These are phyloP conservation scores for Mortierella sp. DNA, from an alignment of 371 early-diverging fungal species.

Conservation along the genomic window DNA sequence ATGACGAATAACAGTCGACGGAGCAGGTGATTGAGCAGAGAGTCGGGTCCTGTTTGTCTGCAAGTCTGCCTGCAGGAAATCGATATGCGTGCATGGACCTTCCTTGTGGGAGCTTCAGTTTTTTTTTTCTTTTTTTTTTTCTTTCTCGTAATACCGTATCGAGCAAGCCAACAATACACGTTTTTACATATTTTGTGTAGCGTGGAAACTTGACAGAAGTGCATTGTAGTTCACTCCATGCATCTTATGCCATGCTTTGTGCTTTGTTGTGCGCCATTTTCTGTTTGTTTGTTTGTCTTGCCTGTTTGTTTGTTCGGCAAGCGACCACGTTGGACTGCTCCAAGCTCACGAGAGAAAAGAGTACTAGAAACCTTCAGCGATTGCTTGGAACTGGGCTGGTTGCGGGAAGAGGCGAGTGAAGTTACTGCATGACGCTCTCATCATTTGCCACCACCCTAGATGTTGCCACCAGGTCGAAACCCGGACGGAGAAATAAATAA, in stretches of 20 bases:
- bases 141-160: neutral
- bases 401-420: neutral
- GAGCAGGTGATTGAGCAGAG: conserved; percentile 14
- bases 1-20: conserved; percentile 50
- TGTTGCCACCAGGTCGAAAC: no score
- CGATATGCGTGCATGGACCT: neutral
- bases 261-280: neutral
- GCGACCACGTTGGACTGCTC: neutral
- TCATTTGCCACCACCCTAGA: neutral
- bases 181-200: conserved; percentile 1
- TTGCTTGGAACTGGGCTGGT: no score
- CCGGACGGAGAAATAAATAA: neutral
- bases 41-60: neutral
- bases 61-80: neutral
- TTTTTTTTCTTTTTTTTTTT: neutral
- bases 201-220: neutral
- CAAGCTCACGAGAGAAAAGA: neutral
- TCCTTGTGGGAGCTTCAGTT: neutral
- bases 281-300: neutral
- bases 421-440: neutral
- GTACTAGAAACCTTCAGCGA: neutral
- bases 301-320: neutral
- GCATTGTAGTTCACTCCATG: neutral
- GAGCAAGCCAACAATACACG: neutral
- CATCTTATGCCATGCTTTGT: neutral